phyloP scores from a whole-genome alignment of 495 filamentous ascomycete species.

The Hyaloscypha hepaticicola region DNA sequence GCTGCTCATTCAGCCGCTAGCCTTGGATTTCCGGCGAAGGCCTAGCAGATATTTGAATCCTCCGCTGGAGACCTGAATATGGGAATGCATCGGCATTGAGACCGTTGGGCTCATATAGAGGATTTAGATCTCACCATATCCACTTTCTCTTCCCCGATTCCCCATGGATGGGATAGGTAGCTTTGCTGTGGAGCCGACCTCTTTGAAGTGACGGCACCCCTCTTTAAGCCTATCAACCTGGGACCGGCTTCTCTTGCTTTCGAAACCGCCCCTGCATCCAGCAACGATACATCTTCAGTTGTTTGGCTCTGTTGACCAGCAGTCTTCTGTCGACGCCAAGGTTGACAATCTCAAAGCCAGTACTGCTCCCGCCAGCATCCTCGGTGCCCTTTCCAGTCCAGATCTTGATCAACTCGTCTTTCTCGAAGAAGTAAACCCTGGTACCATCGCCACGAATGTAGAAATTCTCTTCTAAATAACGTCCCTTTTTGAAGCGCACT shows the following conservation, averaged over 20 bases:
- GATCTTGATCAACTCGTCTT: constrained; percentile 74
- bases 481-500: constrained; percentile 91
- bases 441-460: constrained; percentile 95
- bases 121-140: no score
- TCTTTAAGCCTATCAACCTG: not conserved
- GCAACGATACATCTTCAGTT: constrained; percentile 97
- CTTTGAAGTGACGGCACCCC: not conserved
- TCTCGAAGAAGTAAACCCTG: constrained; percentile 94
- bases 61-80: no score
- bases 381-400: constrained; percentile 53
- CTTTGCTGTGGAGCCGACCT: no score
- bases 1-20: no score
- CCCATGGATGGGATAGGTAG: no score
- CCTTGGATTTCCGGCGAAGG: no score
- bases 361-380: constrained; percentile 24
- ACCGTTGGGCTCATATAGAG: no score
- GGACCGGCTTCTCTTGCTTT: constrained; percentile 47
- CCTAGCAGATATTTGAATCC: no score
- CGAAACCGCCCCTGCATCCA: constrained; percentile 91
- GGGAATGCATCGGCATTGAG: no score
- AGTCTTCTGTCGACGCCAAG: constrained; percentile 82
- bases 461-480: constrained; percentile 93
- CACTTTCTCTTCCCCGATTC: no score
- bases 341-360: constrained; percentile 65
- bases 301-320: constrained; percentile 85